A percentile compares a stretch with the other conserved stretches of the same genome.
Evolutionary conservation across 2,329 filamentous ascomycete species (phyloP).

Genomic region (Fusarium sp.): DNA sequence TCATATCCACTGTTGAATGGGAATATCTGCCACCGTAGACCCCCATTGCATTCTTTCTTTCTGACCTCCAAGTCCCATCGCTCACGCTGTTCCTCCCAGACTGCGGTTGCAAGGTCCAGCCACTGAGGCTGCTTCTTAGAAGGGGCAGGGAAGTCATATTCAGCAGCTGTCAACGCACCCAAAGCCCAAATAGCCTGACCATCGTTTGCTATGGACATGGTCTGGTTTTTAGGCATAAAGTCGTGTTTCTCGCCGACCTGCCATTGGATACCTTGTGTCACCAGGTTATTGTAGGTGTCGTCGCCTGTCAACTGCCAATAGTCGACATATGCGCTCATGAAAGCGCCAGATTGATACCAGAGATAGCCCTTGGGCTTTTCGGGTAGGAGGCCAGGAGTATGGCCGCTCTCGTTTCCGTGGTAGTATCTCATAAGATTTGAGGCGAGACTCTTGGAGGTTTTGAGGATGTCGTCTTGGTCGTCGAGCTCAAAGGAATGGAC

Average conservation of each 20-base stretch:
- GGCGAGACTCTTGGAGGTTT: constrained; percentile 53
- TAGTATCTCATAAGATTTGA: constrained; percentile 63
- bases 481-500: constrained; percentile 23
- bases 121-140: constrained; percentile 63
- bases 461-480: constrained; percentile 16
- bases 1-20: constrained; percentile 78
- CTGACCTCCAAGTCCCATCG: constrained; percentile 68
- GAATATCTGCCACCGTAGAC: constrained; percentile 83
- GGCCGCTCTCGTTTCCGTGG: constrained; percentile 61
- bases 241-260: constrained; percentile 66
- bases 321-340: constrained; percentile 75
- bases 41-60: constrained; percentile 51
- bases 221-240: constrained; percentile 70
- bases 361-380: constrained; percentile 64
- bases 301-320: constrained; percentile 77
- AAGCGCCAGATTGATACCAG: constrained; percentile 77
- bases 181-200: constrained; percentile 79
- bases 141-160: constrained; percentile 70
- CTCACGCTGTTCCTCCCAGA: constrained; percentile 46
- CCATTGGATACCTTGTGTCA: constrained; percentile 65
- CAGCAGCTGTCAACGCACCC: constrained; percentile 73
- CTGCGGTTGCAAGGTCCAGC: constrained; percentile 72
- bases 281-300: constrained; percentile 67
- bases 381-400: constrained; percentile 65
- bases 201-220: constrained; percentile 68